These are phyloP conservation scores for Chlorella vulgaris DNA, from an alignment of 139 green algal species.

Conservation along the genomic window DNA sequence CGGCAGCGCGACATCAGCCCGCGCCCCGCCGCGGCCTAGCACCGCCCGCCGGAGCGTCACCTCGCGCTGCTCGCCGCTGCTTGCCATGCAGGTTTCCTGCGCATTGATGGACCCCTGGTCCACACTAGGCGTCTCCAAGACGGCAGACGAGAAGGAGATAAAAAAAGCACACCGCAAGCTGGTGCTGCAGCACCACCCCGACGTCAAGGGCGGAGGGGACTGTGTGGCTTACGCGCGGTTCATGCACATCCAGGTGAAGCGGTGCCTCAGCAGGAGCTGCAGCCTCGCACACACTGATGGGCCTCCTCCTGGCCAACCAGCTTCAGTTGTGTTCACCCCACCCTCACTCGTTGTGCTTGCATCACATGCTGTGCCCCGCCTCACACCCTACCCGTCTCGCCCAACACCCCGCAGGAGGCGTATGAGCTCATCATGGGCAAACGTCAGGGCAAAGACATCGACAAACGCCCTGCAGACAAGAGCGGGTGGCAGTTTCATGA, in stretches of 20 bases:
- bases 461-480: not conserved
- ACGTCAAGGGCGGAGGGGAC: slow-evolving; percentile 21
- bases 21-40: no score
- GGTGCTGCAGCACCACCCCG: slow-evolving; percentile 44
- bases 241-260: slow-evolving; percentile 29
- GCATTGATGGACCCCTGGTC: slow-evolving; percentile 32
- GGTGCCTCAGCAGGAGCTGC: not conserved
- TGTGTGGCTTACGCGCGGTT: slow-evolving; percentile 29
- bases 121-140: slow-evolving; percentile 31
- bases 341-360: no score
- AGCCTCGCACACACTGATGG: no score
- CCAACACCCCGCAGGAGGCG: slow-evolving; percentile 41
- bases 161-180: slow-evolving; percentile 47
- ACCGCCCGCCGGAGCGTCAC: no score
- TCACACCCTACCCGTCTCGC: no score
- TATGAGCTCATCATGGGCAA: slow-evolving; percentile 49
- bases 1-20: no score
- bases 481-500: slow-evolving; percentile 50
- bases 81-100: not conserved
- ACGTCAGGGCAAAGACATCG: slow-evolving; percentile 29
- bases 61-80: not conserved
- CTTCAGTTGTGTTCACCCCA: no score
- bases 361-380: no score
- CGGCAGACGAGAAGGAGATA: slow-evolving; percentile 35
- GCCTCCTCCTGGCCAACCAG: no score